phyloP scores from a whole-genome alignment of 2,329 filamentous ascomycete species.

The Botrytis porri region DNA sequence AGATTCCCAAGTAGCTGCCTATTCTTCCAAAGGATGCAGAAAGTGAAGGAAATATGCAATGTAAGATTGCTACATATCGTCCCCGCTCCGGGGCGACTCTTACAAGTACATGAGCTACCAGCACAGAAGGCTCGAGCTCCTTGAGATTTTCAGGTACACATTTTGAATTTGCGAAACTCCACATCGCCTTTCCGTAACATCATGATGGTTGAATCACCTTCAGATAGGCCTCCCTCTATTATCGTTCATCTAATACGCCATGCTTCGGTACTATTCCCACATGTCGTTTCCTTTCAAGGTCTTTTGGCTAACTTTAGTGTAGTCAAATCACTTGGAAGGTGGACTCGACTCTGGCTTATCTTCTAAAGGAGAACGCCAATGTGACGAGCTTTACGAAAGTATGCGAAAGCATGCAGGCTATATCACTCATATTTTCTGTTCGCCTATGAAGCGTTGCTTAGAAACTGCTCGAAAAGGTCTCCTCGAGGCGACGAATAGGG shows the following conservation, averaged over 20 bases:
- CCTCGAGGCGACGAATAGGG: background rate
- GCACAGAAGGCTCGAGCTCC: background rate
- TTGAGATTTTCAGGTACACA: background rate
- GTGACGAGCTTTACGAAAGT: background rate
- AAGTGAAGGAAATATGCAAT: background rate
- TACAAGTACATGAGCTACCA: background rate
- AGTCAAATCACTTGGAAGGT: background rate
- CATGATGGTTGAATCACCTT: background rate
- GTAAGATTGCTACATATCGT: background rate
- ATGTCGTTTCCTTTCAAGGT: background rate
- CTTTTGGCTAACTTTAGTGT: background rate
- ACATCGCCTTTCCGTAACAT: background rate
- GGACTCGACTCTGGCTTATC: background rate
- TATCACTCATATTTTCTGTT: slow-evolving; percentile 8
- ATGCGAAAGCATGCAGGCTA: background rate
- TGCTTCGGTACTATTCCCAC: background rate
- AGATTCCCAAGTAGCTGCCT: background rate
- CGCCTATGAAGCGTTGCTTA: slow-evolving; percentile 3
- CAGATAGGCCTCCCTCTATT: background rate
- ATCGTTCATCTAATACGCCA: background rate
- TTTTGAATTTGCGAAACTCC: background rate
- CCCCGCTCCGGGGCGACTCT: background rate
- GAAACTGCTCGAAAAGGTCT: slow-evolving; percentile 9
- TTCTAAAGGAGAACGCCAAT: background rate
- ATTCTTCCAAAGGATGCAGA: background rate